phyloP scores from a whole-genome alignment of 202 grass and related monocot genomes.

The Bolboschoenoplectus hybrid region DNA sequence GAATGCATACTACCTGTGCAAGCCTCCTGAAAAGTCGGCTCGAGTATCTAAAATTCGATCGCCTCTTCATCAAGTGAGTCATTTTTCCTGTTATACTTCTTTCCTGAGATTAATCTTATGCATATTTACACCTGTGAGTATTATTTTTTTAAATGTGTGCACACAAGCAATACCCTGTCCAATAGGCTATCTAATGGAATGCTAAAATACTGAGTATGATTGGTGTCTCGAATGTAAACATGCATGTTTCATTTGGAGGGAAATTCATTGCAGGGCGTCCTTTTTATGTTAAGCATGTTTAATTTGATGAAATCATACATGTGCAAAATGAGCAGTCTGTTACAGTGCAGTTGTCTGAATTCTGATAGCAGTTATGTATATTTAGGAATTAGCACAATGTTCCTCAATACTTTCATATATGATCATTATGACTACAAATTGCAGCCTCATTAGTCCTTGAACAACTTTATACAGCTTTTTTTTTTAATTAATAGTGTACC shows the following conservation, averaged over 20 bases:
- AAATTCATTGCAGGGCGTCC: not conserved
- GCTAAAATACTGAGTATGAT: not conserved
- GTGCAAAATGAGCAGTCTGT: not conserved
- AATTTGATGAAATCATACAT: not conserved
- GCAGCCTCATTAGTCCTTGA: not conserved
- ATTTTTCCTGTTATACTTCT: slow-evolving; percentile 33
- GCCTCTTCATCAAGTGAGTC: slow-evolving; percentile 82
- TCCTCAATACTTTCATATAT: not conserved
- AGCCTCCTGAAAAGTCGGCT: slow-evolving; percentile 92
- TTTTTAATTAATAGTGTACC: not conserved
- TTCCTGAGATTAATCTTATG: slow-evolving; percentile 35
- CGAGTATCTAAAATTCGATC: slow-evolving; percentile 84
- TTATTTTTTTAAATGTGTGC: slow-evolving; percentile 22
- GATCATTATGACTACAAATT: not conserved
- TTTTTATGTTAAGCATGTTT: not conserved
- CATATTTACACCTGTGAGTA: slow-evolving; percentile 36
- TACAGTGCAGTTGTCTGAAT: not conserved
- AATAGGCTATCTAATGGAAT: not conserved
- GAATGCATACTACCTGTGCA: slow-evolving; percentile 99
- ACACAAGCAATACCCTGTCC: not conserved
- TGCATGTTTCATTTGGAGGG: not conserved
- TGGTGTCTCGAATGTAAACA: not conserved
- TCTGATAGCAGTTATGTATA: not conserved
- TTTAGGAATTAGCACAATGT: not conserved
- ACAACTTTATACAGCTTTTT: not conserved